These are phyloP conservation scores for Macaranga tanarius DNA, from an alignment of 441 rosid species.

Conservation along the genomic window DNA sequence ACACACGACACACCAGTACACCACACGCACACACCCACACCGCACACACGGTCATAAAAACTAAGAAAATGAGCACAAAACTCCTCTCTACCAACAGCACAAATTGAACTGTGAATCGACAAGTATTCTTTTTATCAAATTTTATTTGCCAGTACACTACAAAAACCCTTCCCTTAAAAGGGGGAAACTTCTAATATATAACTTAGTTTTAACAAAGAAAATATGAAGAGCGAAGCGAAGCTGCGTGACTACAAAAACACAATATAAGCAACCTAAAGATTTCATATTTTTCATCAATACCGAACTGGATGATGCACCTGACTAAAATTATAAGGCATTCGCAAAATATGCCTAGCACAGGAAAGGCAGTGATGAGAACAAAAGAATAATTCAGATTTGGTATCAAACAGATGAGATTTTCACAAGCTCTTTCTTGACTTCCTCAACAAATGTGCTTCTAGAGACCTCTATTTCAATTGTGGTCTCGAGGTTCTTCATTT, in stretches of 20 bases:
- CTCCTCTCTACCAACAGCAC: not conserved
- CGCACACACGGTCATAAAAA: no score
- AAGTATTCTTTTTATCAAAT: not conserved
- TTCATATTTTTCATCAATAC: not conserved
- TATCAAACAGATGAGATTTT: not conserved
- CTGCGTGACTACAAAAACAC: not conserved
- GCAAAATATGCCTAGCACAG: not conserved
- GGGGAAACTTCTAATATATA: no score
- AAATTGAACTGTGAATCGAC: not conserved
- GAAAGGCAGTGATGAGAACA: not conserved
- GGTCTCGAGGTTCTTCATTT: slow-evolving; percentile 54
- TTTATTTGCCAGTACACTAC: not conserved
- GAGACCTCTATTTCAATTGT: slow-evolving; percentile 47
- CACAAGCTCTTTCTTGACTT: slow-evolving; percentile 25
- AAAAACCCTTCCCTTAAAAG: no score
- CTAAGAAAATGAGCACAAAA: no score
- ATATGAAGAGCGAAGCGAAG: not conserved
- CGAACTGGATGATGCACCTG: not conserved
- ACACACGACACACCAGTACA: no score
- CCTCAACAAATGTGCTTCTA: slow-evolving; percentile 47
- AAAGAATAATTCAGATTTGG: not conserved
- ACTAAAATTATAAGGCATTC: not conserved
- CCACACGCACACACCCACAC: no score
- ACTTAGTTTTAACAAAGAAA: no score
- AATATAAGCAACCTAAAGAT: not conserved